Percentiles rank a stretch among this genome's conserved stretches.
phyloP scores from a whole-genome alignment of 805 yeast genomes.

The Starmerella apis region DNA sequence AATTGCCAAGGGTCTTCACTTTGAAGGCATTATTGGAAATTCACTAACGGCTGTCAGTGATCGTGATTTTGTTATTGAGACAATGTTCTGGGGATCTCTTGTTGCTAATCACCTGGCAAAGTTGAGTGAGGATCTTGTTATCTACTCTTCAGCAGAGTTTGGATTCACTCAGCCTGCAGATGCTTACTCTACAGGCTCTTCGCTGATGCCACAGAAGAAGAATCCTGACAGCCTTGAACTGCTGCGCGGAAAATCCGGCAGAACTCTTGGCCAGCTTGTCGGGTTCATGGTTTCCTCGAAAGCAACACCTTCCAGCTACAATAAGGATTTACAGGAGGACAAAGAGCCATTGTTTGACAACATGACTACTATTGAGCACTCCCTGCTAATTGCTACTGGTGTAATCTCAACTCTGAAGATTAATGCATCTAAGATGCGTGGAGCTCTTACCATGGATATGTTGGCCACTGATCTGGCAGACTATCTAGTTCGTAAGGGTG shows the following conservation, averaged over 20 bases:
- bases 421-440: slow-evolving; percentile 64
- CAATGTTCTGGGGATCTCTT: slow-evolving; percentile 88
- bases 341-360: slow-evolving; percentile 96
- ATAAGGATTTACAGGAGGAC: slow-evolving; percentile 98
- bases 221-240: slow-evolving; percentile 94
- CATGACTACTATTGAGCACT: slow-evolving; percentile 82
- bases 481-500: slow-evolving; percentile 93
- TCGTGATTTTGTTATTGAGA: slow-evolving; percentile 93
- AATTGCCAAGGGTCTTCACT: slow-evolving; percentile 70
- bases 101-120: slow-evolving; percentile 94
- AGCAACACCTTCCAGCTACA: slow-evolving; percentile 95
- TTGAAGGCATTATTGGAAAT: slow-evolving; percentile 81
- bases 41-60: slow-evolving; percentile 95
- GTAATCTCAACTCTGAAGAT: slow-evolving; percentile 79
- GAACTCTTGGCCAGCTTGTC: slow-evolving; percentile 88
- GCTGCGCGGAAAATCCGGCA: slow-evolving; percentile 92
- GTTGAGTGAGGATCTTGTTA: slow-evolving; percentile 86
- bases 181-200: slow-evolving; percentile 97
- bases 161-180: slow-evolving; percentile 89
- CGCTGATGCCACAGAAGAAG: slow-evolving; percentile 98
- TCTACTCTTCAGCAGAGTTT: slow-evolving; percentile 95
- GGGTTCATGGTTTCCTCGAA: slow-evolving; percentile 95
- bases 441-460: slow-evolving; percentile 96
- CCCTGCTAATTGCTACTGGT: slow-evolving; percentile 89
- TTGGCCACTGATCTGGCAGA: slow-evolving; percentile 97